These are phyloP conservation scores for Physaria fendleri DNA, from an alignment of 345 rosid genomes.

Conservation along the genomic window DNA sequence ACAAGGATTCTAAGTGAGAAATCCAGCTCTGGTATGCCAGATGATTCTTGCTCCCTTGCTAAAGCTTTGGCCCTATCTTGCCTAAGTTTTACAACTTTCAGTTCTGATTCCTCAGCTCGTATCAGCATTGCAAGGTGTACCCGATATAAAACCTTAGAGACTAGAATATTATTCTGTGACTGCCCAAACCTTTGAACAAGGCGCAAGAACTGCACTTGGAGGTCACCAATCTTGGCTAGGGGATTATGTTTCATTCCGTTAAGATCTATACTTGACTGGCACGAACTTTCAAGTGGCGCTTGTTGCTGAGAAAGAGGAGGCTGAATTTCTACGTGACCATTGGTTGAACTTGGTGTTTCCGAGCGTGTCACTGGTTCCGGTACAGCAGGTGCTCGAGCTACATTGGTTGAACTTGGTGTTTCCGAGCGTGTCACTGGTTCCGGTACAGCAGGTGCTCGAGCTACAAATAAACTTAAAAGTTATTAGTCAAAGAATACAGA, in stretches of 20 bases:
- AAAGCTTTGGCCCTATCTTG: slow-evolving; percentile 44
- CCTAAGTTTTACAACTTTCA: slow-evolving; percentile 45
- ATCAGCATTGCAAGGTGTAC: slow-evolving; percentile 65
- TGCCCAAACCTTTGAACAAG: slow-evolving; percentile 59
- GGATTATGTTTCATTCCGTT: slow-evolving; percentile 39
- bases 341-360: slow-evolving; percentile 38
- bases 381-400: slow-evolving; percentile 32
- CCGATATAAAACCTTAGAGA: slow-evolving; percentile 76
- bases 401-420: slow-evolving; percentile 30
- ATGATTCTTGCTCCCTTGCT: slow-evolving; percentile 67
- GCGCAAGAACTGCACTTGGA: slow-evolving; percentile 65
- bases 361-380: slow-evolving; percentile 31
- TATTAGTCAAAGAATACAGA: slow-evolving; percentile 3
- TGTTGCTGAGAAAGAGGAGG: slow-evolving; percentile 35
- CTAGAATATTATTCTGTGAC: slow-evolving; percentile 54
- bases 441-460: slow-evolving; percentile 27
- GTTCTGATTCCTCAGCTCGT: slow-evolving; percentile 67
- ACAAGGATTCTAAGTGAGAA: slow-evolving; percentile 70
- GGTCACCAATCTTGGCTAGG: slow-evolving; percentile 54
- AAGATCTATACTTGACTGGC: slow-evolving; percentile 22
- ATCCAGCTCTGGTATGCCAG: slow-evolving; percentile 62
- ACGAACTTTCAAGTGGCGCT: slow-evolving; percentile 34
- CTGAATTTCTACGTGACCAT: slow-evolving; percentile 32
- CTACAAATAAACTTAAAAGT: slow-evolving; percentile 28
- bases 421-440: slow-evolving; percentile 33